These are phyloP conservation scores for Colletotrichum australisinense DNA, from an alignment of 2,329 filamentous ascomycete species.

Conservation along the genomic window DNA sequence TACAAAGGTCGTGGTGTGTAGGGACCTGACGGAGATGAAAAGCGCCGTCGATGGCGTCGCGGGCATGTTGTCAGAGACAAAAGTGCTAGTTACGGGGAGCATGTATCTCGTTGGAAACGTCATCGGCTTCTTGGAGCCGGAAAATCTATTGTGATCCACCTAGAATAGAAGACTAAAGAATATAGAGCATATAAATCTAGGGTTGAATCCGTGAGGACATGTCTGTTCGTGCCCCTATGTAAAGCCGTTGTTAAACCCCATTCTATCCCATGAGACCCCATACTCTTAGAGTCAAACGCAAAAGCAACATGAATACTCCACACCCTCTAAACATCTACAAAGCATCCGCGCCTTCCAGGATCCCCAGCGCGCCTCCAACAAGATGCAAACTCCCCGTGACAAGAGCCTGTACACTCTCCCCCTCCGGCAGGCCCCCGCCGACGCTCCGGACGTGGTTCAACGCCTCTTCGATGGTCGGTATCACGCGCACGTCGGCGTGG, in stretches of 20 bases:
- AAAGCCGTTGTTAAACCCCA: background rate
- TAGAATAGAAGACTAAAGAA: too few species aligned
- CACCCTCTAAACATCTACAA: background rate
- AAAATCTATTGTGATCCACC: slow-evolving; percentile 5
- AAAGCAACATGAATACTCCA: too few species aligned
- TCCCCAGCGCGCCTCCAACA: slow-evolving; percentile 76
- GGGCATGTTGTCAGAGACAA: slow-evolving; percentile 47
- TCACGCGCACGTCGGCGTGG: slow-evolving; percentile 53
- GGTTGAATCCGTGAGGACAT: slow-evolving; percentile 29
- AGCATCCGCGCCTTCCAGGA: slow-evolving; percentile 30
- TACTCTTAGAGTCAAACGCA: too few species aligned
- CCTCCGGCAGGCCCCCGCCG: slow-evolving; percentile 43
- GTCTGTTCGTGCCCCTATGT: background rate
- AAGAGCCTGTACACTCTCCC: slow-evolving; percentile 58
- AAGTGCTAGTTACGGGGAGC: slow-evolving; percentile 68
- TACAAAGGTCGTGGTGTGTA: slow-evolving; percentile 52
- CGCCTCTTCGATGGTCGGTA: slow-evolving; percentile 67
- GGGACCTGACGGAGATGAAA: slow-evolving; percentile 45
- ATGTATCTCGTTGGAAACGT: slow-evolving; percentile 71
- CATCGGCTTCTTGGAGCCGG: slow-evolving; percentile 57
- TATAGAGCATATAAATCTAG: background rate
- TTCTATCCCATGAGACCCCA: background rate
- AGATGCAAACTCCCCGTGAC: slow-evolving; percentile 89
- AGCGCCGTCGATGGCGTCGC: slow-evolving; percentile 67
- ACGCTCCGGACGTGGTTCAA: slow-evolving; percentile 47